A percentile compares a stretch with the other conserved stretches of the same genome.
These are phyloP conservation scores for Myrica gale DNA, from an alignment of 306 rosid genomes.

Conservation along the genomic window DNA sequence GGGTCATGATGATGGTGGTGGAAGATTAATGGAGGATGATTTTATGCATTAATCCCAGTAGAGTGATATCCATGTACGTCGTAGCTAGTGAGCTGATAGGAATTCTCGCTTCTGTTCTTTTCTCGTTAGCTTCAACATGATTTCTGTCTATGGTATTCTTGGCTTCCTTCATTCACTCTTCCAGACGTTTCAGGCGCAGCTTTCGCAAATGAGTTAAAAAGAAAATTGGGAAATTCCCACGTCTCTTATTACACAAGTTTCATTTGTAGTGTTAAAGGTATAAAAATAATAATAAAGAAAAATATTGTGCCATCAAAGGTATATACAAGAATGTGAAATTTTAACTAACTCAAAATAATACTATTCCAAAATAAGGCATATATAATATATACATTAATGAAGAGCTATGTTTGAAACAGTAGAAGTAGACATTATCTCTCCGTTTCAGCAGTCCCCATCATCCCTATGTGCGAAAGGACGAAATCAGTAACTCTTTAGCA, in stretches of 20 bases:
- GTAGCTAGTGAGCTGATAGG: background rate
- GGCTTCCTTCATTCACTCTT: constrained; percentile 27
- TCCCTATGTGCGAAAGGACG: constrained; percentile 9
- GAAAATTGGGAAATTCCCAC: too few species aligned
- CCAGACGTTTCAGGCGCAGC: constrained; percentile 19
- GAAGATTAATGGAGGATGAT: constrained; percentile 25
- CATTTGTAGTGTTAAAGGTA: too few species aligned
- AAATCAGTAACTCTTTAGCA: background rate
- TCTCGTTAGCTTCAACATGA: constrained; percentile 50
- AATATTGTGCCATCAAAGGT: background rate
- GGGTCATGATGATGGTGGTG: constrained; percentile 37
- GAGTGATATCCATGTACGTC: background rate
- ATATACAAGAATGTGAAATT: background rate
- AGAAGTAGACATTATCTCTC: too few species aligned
- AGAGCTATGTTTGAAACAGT: too few species aligned
- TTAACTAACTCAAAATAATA: background rate
- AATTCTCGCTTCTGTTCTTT: constrained; percentile 25
- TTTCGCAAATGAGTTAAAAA: background rate
- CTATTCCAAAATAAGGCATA: background rate
- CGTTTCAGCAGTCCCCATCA: background rate
- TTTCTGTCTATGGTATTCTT: constrained; percentile 13
- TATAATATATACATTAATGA: background rate
- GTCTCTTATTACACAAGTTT: too few species aligned
- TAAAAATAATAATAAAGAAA: too few species aligned
- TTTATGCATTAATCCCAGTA: background rate